phyloP scores from a whole-genome alignment of 257 asterid genomes.

The Solanum clarkiae region DNA sequence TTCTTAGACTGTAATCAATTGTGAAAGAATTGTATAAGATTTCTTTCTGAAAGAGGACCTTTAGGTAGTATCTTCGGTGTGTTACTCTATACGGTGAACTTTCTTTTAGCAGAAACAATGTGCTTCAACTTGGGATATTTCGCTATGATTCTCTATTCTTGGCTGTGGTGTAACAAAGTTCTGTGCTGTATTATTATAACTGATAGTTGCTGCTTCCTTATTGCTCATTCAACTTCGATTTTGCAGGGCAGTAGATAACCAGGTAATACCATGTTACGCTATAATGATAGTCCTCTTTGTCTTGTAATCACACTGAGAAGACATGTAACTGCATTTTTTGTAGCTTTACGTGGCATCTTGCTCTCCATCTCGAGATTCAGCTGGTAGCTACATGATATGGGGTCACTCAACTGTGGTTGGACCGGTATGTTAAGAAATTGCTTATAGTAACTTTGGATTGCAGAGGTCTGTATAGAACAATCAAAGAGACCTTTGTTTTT shows the following conservation, averaged over 20 bases:
- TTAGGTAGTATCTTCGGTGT: neutral
- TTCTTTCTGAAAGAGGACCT: neutral
- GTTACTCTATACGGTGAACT: neutral
- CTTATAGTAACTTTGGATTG: neutral
- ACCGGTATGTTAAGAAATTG: conserved; percentile 11
- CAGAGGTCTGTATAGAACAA: neutral
- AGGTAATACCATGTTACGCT: conserved; percentile 5
- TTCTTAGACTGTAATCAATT: neutral
- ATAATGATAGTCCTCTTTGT: neutral
- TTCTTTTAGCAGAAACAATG: neutral
- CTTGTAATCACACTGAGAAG: neutral
- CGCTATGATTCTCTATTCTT: neutral
- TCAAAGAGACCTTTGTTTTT: neutral
- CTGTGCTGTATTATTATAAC: neutral
- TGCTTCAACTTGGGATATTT: neutral
- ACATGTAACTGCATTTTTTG: neutral
- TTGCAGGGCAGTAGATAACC: conserved; percentile 36
- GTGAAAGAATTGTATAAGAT: neutral
- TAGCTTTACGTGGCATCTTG: conserved; percentile 33
- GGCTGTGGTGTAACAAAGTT: neutral
- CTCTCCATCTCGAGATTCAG: conserved; percentile 36
- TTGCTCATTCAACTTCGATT: neutral
- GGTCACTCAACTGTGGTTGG: conserved; percentile 32
- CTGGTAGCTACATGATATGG: conserved; percentile 28
- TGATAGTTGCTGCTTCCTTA: neutral